Percentiles rank a stretch among this genome's conserved stretches.
Evolutionary conservation across 2,329 filamentous ascomycete genomes (phyloP).

Genomic region (Fusarium humuli): DNA sequence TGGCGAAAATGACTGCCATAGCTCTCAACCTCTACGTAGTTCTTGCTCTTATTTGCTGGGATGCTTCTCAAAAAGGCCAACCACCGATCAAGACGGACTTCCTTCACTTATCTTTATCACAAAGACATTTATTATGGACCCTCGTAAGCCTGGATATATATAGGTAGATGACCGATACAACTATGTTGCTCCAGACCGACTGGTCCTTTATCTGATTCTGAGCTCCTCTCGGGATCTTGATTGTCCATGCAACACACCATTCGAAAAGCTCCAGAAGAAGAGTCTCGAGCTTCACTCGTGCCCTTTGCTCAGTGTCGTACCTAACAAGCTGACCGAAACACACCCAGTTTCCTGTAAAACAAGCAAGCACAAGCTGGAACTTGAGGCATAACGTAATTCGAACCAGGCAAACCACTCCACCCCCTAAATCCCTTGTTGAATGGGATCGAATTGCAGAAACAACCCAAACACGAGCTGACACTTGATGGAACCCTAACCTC

Average conservation of each 20-base stretch:
- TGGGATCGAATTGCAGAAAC: background rate
- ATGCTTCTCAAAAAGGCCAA: background rate
- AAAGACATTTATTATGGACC: background rate
- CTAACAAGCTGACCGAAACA: background rate
- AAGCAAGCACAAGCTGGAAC: constrained; percentile 25
- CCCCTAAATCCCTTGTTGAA: constrained; percentile 11
- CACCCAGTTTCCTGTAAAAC: background rate
- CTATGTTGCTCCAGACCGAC: background rate
- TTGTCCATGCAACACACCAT: background rate
- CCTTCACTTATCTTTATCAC: background rate
- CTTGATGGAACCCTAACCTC: background rate
- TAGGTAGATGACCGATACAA: background rate
- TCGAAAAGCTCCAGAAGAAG: background rate
- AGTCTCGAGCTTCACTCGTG: background rate
- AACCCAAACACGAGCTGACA: background rate
- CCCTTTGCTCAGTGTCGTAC: background rate
- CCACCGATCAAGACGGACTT: background rate
- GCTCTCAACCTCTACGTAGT: background rate
- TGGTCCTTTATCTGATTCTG: background rate
- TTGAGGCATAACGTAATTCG: constrained; percentile 2
- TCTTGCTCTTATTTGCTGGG: background rate
- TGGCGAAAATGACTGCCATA: background rate
- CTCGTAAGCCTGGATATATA: constrained; percentile 1
- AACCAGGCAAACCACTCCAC: background rate
- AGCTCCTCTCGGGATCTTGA: background rate